phyloP scores from a whole-genome alignment of 768 basidiomycete genomes.

The Rhodotorula babjevae region DNA sequence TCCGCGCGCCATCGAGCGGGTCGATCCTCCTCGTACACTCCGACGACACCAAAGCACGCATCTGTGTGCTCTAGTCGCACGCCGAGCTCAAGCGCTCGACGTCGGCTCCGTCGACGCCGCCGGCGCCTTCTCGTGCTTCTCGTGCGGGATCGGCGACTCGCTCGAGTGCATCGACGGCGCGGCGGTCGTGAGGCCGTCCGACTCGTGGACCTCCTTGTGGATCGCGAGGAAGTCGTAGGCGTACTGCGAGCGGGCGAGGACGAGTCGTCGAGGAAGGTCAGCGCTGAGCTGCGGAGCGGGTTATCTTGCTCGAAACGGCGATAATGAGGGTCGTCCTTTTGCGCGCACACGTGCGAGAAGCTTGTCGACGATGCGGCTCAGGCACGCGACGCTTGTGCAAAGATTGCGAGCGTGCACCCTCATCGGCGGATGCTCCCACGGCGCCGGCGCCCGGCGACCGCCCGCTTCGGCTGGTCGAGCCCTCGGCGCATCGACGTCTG shows the following conservation, averaged over 20 bases:
- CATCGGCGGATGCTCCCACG: too few species aligned
- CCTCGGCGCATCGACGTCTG: background rate
- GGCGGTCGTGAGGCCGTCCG: background rate
- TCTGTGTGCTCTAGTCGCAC: too few species aligned
- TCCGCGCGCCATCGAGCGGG: too few species aligned
- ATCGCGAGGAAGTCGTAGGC: constrained; percentile 32
- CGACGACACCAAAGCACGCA: too few species aligned
- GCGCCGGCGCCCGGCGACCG: too few species aligned
- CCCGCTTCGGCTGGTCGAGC: too few species aligned
- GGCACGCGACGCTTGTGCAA: background rate
- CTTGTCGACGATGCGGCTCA: background rate
- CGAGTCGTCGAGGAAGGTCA: background rate
- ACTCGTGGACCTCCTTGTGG: constrained; percentile 23
- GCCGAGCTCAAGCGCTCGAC: too few species aligned
- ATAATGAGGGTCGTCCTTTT: background rate
- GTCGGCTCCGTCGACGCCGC: background rate
- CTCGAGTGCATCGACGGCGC: background rate
- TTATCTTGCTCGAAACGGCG: background rate
- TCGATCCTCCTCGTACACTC: too few species aligned
- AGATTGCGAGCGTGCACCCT: background rate
- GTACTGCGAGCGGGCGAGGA: background rate
- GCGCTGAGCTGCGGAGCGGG: background rate
- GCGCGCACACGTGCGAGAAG: background rate
- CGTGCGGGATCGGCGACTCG: background rate
- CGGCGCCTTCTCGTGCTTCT: constrained; percentile 2